A percentile compares a stretch with the other conserved stretches of the same genome.
phyloP scores from a whole-genome alignment of 352 stramenopile genomes.

The Hyaloperonospora brassicae region DNA sequence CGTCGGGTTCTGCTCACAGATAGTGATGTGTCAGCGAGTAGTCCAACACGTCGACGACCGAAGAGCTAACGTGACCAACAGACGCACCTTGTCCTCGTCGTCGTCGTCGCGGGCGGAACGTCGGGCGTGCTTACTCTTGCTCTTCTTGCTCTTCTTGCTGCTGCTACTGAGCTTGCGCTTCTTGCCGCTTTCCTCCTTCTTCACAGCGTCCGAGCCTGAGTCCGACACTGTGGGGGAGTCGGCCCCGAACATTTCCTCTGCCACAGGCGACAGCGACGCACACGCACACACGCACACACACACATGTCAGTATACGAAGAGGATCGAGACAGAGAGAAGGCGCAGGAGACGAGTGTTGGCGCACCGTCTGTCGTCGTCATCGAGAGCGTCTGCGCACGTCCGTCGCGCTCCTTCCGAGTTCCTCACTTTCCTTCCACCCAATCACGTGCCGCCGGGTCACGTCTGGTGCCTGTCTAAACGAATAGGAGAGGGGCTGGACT shows the following conservation, averaged over 20 bases:
- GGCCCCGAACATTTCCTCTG: constrained; percentile 61
- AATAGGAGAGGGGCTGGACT: too few species aligned
- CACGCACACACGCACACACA: constrained; percentile 1
- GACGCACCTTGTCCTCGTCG: constrained; percentile 52
- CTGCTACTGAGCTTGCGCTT: constrained; percentile 58
- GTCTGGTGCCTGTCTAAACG: too few species aligned
- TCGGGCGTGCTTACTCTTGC: constrained; percentile 57
- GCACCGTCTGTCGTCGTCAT: constrained; percentile 25
- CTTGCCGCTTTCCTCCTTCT: constrained; percentile 35
- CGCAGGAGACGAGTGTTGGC: not conserved
- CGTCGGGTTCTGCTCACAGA: constrained; percentile 46
- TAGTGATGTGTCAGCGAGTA: constrained; percentile 6
- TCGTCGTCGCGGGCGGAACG: constrained; percentile 57
- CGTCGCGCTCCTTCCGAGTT: not conserved
- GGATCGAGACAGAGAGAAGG: not conserved
- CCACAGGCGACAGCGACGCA: constrained; percentile 3
- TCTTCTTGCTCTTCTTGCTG: constrained; percentile 11
- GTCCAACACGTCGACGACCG: constrained; percentile 2
- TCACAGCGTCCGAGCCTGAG: constrained; percentile 67
- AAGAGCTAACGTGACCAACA: not conserved
- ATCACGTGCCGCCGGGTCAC: too few species aligned
- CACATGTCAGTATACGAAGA: not conserved
- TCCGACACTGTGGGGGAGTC: constrained; percentile 79
- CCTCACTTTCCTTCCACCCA: too few species aligned
- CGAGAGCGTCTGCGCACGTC: not conserved